Evolutionary conservation across 805 yeast species (phyloP), one percentile per base, ranked within the genome.

Genomic region (Zygoascus ofunaensis): DNA sequence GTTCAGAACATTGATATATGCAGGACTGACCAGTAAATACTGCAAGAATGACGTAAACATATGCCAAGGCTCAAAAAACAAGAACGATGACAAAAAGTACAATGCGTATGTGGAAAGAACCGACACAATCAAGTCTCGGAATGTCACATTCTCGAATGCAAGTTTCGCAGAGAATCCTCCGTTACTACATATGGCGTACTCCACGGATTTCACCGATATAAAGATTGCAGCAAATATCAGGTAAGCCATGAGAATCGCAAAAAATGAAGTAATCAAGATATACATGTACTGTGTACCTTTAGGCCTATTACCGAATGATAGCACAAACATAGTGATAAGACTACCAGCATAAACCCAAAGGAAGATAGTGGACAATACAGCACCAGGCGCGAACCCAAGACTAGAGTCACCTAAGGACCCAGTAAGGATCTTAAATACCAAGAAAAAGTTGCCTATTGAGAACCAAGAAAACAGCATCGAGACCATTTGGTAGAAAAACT

Each of bases 281-380:
- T 92, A 90, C 55, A 87, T 82, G 55, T 68, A 73, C 47, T 79
- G 78, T 0, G 97, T 86, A 23, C 97, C 97, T 51, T 82, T 76
- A 1, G 98, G 97, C 30, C 94, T 80, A 61, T 90, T 90, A 57
- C 98, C 98, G 62, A 90, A 82, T 2, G 95, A 82, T 46, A 90
- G 66, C 34, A 90, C 86, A 65, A 90, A 89, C 4, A 95, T 86
- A 7, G 90, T 77, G 21, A 87, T 81, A 1, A 92, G 65, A 14
- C 89, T 81, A 1, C 82, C 81, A 46, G 82, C 76, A 56, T 89
- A 90, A 19, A 89, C 61, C 95, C 97, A 89, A 5, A 89, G 68
- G 50, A 87, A 79, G 0, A 85, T 74, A 2, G 85, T 83, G 2
- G 94, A 79, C 23, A 90, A 66, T 45, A 85, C 76, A 54, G 76